These are phyloP conservation scores for Apiotrichum montevideense DNA, from an alignment of 1,284 basidiomycete species.

Conservation along the genomic window DNA sequence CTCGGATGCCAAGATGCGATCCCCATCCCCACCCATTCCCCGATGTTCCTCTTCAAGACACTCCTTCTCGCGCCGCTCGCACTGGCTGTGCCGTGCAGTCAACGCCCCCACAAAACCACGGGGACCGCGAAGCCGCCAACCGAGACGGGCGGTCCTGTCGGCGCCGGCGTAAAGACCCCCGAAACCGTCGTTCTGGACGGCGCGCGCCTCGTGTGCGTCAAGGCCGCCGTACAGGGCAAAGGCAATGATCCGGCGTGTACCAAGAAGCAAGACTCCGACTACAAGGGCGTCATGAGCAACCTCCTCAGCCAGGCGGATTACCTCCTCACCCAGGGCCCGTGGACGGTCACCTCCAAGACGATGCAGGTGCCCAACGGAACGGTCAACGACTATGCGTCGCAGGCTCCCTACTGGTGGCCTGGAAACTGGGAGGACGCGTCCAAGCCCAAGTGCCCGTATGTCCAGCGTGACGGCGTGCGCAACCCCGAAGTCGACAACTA, in stretches of 20 bases:
- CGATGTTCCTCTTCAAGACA: too few species aligned
- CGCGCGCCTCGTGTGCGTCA: constrained; percentile 1
- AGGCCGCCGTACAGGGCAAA: neutral
- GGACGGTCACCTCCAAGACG: constrained; percentile 7
- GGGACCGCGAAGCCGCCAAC: too few species aligned
- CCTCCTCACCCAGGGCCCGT: constrained; percentile 3
- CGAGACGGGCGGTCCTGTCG: too few species aligned
- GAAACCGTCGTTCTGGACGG: constrained; percentile 7
- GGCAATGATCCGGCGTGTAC: too few species aligned
- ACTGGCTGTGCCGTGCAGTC: too few species aligned
- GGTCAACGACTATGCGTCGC: constrained; percentile 12
- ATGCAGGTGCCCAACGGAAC: constrained; percentile 5
- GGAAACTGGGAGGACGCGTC: constrained; percentile 6
- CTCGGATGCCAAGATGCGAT: too few species aligned
- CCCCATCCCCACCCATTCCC: too few species aligned
- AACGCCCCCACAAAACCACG: too few species aligned
- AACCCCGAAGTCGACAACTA: constrained; percentile 14
- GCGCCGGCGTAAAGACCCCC: neutral
- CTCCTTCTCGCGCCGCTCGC: too few species aligned
- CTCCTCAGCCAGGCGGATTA: neutral
- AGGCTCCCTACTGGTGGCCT: constrained; percentile 15
- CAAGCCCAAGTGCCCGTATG: constrained; percentile 4
- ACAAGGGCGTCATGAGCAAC: neutral
- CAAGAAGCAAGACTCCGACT: too few species aligned
- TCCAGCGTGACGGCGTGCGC: constrained; percentile 10